Conservation (phyloP, 345 rosid species). For the Capsella bursapastoris region DNA sequence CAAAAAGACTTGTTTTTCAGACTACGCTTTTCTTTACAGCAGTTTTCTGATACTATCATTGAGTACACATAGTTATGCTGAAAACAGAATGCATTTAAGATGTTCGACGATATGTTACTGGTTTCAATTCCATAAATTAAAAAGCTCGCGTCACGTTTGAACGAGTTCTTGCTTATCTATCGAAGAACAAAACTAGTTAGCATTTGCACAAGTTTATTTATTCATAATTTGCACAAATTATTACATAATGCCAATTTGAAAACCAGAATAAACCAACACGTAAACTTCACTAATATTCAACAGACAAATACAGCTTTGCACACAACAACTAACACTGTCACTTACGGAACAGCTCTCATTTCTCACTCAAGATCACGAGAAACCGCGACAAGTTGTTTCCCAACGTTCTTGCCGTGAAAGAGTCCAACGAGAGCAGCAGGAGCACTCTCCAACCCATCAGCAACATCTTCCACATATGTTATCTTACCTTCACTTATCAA, state of each 20-base stretch:
- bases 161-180: too few relatives aligned
- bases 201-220: background rate
- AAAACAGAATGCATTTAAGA: background rate
- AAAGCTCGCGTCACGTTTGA: too few relatives aligned
- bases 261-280: background rate
- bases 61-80: background rate
- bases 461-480: conserved; percentile 61
- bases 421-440: conserved; percentile 62
- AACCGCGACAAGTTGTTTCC: conserved; percentile 56
- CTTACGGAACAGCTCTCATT: background rate
- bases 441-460: conserved; percentile 55
- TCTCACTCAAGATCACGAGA: conserved; percentile 30
- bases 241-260: background rate
- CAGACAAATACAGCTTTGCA: background rate
- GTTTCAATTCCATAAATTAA: background rate
- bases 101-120: conserved; percentile 18
- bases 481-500: conserved; percentile 53
- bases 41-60: background rate
- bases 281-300: background rate
- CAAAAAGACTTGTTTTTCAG: too few relatives aligned
- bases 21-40: too few relatives aligned
- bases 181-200: too few relatives aligned
- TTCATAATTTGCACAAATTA: background rate
- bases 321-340: background rate
- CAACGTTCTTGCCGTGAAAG: conserved; percentile 59